Evolutionary conservation across 2,329 filamentous ascomycete species (phyloP).

Genomic region (Neofusicoccum cordaticola): DNA sequence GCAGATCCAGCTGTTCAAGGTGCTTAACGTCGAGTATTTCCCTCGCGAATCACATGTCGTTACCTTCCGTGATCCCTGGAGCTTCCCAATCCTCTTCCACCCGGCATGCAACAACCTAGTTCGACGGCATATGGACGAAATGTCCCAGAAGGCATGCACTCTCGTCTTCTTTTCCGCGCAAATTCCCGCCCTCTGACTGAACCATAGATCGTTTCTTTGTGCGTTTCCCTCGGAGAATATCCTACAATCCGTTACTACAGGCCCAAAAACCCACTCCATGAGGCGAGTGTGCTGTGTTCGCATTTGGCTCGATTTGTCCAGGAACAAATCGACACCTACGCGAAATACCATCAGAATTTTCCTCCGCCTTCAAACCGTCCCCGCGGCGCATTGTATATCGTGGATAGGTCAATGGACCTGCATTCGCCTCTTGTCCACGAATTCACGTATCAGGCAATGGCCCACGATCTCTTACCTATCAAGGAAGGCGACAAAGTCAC

Average conservation of each 20-base stretch:
- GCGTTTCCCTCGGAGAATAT: constrained; percentile 89
- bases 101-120: constrained; percentile 84
- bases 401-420: constrained; percentile 90
- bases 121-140: constrained; percentile 73
- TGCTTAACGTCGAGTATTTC: constrained; percentile 83
- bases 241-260: constrained; percentile 90
- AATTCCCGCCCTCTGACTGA: not conserved
- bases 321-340: constrained; percentile 85
- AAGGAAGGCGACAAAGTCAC: constrained; percentile 85
- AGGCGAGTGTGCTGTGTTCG: constrained; percentile 81
- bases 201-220: constrained; percentile 75
- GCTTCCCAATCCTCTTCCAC: constrained; percentile 89
- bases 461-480: constrained; percentile 85
- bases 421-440: constrained; percentile 87
- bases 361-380: constrained; percentile 76
- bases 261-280: constrained; percentile 71
- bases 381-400: constrained; percentile 78
- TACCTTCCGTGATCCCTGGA: constrained; percentile 92
- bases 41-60: constrained; percentile 88
- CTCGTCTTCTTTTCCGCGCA: not conserved
- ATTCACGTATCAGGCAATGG: constrained; percentile 98
- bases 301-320: constrained; percentile 90
- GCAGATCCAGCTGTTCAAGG: constrained; percentile 75
- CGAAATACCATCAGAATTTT: constrained; percentile 78
- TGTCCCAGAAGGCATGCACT: constrained; percentile 76